Conservation (phyloP, 2,329 filamentous ascomycete species). For the Colletotrichum nymphaeae region DNA sequence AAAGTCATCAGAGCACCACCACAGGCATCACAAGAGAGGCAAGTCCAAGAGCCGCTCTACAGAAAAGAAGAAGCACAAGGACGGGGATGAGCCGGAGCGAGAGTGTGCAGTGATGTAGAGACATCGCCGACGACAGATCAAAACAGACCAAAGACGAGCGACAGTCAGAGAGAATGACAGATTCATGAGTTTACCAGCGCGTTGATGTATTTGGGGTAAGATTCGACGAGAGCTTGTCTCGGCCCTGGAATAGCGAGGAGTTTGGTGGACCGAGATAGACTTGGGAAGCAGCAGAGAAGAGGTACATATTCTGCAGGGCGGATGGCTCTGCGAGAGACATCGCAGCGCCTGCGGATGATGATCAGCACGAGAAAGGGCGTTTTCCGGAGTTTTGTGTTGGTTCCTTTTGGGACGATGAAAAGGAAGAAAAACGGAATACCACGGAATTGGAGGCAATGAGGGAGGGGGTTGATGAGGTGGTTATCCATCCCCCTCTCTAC, state of each 20-base stretch:
- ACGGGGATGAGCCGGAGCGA: conserved; percentile 50
- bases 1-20: conserved; percentile 38
- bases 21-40: conserved; percentile 49
- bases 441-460: conserved; percentile 7
- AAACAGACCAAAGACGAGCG: background rate
- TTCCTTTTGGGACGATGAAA: background rate
- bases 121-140: background rate
- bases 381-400: background rate
- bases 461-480: background rate
- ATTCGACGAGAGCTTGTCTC: conserved; percentile 14
- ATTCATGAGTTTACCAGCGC: background rate
- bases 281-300: conserved; percentile 7
- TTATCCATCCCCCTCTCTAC: background rate
- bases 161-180: background rate
- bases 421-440: conserved; percentile 21
- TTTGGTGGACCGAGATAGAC: conserved; percentile 15
- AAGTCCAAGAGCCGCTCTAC: conserved; percentile 53
- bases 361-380: conserved; percentile 9
- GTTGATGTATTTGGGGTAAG: background rate
- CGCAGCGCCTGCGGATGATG: background rate
- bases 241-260: conserved; percentile 26
- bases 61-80: conserved; percentile 48
- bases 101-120: conserved; percentile 61
- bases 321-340: background rate
- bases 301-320: background rate